A percentile compares a stretch with the other conserved stretches of the same genome.
Conservation (phyloP, 768 basidiomycete species). For the Collybia sordida region DNA sequence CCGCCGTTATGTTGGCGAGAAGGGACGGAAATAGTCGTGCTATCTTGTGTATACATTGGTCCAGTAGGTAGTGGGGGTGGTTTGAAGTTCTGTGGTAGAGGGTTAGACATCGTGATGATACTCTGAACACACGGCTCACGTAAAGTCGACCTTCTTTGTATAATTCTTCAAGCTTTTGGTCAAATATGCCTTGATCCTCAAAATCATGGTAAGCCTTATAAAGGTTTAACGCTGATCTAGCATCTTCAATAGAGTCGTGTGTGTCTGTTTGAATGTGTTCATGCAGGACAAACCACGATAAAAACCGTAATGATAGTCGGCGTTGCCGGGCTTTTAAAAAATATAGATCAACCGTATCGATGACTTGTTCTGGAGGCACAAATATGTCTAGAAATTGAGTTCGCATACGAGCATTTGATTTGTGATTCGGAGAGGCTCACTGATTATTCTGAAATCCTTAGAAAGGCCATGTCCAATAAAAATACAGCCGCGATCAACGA, state of each 20-base stretch:
- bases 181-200: constrained; percentile 75
- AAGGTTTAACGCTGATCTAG: constrained; percentile 78
- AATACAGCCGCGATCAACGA: constrained; percentile 93
- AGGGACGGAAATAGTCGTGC: constrained; percentile 2
- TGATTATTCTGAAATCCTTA: constrained; percentile 98
- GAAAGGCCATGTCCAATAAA: constrained; percentile 97
- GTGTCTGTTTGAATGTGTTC: constrained; percentile 92
- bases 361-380: constrained; percentile 92
- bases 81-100: constrained; percentile 17
- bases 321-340: constrained; percentile 80
- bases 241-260: constrained; percentile 99
- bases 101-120: background rate
- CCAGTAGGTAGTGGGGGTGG: constrained; percentile 13
- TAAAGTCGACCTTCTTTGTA: constrained; percentile 77
- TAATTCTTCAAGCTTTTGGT: constrained; percentile 83
- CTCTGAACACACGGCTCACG: constrained; percentile 30
- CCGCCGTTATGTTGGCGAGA: background rate
- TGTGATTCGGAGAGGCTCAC: constrained; percentile 44
- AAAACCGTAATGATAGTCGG: constrained; percentile 86
- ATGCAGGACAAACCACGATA: constrained; percentile 91
- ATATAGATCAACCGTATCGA: constrained; percentile 98
- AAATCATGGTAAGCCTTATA: constrained; percentile 81
- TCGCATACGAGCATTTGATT: background rate
- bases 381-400: constrained; percentile 69
- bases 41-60: constrained; percentile 1